Percentiles rank a stretch among this genome's conserved stretches.
Evolutionary conservation across 495 filamentous ascomycete species (phyloP).

Genomic region (Echria macrotheca): DNA sequence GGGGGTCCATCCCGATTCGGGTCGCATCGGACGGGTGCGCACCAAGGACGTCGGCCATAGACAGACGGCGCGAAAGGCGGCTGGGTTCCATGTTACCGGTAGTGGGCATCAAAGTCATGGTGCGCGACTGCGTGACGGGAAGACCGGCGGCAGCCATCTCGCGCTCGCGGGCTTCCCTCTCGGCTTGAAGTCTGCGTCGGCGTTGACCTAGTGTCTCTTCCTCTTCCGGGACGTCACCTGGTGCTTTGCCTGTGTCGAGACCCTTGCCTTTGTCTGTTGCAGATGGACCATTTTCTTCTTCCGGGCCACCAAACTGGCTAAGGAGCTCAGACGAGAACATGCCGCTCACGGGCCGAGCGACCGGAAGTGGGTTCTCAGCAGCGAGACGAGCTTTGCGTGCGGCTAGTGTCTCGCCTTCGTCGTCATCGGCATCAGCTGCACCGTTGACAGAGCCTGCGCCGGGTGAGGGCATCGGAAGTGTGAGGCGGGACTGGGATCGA

Average conservation of each 20-base stretch:
- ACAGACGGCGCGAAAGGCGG: conserved; percentile 38
- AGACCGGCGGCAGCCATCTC: conserved; percentile 24
- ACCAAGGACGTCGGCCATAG: conserved; percentile 61
- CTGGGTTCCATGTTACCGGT: conserved; percentile 23
- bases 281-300: conserved; percentile 25
- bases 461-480: conserved; percentile 15
- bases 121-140: conserved; percentile 5
- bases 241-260: conserved; percentile 9
- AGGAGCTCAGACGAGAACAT: conserved; percentile 78
- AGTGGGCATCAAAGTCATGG: conserved; percentile 20
- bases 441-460: conserved; percentile 6
- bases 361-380: conserved; percentile 43
- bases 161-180: conserved; percentile 52
- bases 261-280: conserved; percentile 27
- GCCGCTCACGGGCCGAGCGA: conserved; percentile 58
- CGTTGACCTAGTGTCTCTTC: conserved; percentile 91
- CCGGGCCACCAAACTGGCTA: conserved; percentile 60
- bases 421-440: conserved; percentile 17
- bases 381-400: conserved; percentile 67
- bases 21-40: conserved; percentile 43
- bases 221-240: conserved; percentile 39
- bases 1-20: conserved; percentile 27
- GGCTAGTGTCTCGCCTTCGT: conserved; percentile 73
- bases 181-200: conserved; percentile 70
- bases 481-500: conserved; percentile 24